Evolutionary conservation across 1,284 basidiomycete species (phyloP).

Genomic region (Ustilago cynodontis): DNA sequence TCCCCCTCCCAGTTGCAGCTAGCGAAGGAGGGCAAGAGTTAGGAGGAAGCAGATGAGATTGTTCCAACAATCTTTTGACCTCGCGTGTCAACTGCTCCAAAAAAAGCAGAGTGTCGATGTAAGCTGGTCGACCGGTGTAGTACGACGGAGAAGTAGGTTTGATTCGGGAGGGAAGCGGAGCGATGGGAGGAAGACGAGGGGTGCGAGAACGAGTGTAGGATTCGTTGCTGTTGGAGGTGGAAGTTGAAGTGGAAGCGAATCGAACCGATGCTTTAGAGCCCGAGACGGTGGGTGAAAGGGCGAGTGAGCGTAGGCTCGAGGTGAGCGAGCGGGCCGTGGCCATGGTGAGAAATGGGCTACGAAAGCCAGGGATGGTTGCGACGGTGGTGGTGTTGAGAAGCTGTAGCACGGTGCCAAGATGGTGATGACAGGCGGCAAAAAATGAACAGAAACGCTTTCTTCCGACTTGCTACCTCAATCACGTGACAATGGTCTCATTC

Average conservation of each 20-base stretch:
- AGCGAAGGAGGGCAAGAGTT: slow-evolving; percentile 75
- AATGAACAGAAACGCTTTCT: slow-evolving; percentile 10
- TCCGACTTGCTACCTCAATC: slow-evolving; percentile 2
- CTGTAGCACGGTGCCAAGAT: not conserved
- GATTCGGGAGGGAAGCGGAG: slow-evolving; percentile 50
- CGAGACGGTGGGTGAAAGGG: slow-evolving; percentile 8
- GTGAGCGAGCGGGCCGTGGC: slow-evolving; percentile 14
- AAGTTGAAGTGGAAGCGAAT: slow-evolving; percentile 4
- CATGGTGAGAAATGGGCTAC: no score
- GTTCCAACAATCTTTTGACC: slow-evolving; percentile 76
- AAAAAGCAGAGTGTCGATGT: slow-evolving; percentile 79
- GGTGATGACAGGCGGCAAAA: not conserved
- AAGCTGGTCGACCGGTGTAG: slow-evolving; percentile 85
- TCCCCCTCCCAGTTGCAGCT: slow-evolving; percentile 1
- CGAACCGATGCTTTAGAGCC: slow-evolving; percentile 1
- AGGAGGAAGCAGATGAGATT: slow-evolving; percentile 80
- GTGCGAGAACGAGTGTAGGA: slow-evolving; percentile 18
- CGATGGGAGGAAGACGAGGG: slow-evolving; percentile 31
- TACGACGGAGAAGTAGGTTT: slow-evolving; percentile 78
- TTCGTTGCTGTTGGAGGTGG: not conserved
- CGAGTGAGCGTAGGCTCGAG: slow-evolving; percentile 11
- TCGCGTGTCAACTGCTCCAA: slow-evolving; percentile 78
- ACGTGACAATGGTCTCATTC: slow-evolving; percentile 16
- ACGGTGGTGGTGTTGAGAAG: not conserved
- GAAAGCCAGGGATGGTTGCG: slow-evolving; percentile 2